phyloP scores from a whole-genome alignment of 495 filamentous ascomycete species.

The Penicillium parvum region DNA sequence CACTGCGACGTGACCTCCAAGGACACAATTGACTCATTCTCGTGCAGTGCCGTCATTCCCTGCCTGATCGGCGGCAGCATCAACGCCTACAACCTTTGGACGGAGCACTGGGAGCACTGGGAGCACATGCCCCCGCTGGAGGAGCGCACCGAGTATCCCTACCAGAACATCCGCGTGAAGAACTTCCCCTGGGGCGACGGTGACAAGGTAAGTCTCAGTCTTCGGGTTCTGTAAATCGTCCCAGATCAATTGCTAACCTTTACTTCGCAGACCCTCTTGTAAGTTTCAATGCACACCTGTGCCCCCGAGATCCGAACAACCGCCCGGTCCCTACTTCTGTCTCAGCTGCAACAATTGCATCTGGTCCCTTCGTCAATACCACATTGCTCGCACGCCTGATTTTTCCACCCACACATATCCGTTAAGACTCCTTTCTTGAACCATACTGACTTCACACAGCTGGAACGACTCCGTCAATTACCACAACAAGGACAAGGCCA shows the following conservation, averaged over 20 bases:
- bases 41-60: conserved; percentile 60
- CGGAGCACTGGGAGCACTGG: conserved; percentile 96
- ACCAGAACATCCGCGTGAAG: conserved; percentile 88
- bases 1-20: not conserved
- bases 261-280: conserved; percentile 57
- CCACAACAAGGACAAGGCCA: conserved; percentile 83
- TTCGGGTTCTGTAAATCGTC: not conserved
- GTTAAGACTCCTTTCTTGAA: conserved; percentile 16
- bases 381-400: too few species aligned
- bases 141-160: conserved; percentile 85
- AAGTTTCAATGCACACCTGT: conserved; percentile 35
- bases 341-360: not conserved
- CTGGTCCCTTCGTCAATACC: not conserved
- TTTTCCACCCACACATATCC: not conserved
- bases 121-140: conserved; percentile 77
- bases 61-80: conserved; percentile 60
- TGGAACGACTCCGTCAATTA: conserved; percentile 96
- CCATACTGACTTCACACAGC: conserved; percentile 51
- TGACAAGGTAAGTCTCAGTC: conserved; percentile 66
- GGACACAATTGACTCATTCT: not conserved
- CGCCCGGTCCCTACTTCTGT: not conserved
- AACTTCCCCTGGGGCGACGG: conserved; percentile 90
- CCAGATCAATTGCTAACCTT: conserved; percentile 26
- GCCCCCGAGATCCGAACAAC: not conserved
- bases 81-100: conserved; percentile 88